Conservation (phyloP, 2,329 filamentous ascomycete species). For the Aureobasidium sp. region DNA sequence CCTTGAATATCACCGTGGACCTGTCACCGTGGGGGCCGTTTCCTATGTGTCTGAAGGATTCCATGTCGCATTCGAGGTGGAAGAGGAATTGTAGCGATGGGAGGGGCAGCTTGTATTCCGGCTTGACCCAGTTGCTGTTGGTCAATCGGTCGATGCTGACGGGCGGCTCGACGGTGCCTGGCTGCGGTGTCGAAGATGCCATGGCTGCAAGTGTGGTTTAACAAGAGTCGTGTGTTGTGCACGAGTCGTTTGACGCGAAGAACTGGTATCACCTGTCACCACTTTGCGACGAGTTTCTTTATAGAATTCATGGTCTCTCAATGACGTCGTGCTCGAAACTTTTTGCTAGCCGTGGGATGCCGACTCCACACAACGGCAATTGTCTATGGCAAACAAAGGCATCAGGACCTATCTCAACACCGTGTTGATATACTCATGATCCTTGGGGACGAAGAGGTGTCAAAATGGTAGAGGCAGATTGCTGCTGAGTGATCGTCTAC, state of each 20-base stretch:
- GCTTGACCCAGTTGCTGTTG: slow-evolving; percentile 24
- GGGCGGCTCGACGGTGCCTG: slow-evolving; percentile 4
- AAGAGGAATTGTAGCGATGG: slow-evolving; percentile 22
- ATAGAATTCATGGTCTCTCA: not conserved
- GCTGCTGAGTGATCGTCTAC: not conserved
- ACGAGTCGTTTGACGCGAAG: not conserved
- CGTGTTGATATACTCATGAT: not conserved
- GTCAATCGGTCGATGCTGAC: slow-evolving; percentile 13
- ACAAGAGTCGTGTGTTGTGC: not conserved
- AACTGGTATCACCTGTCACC: not conserved
- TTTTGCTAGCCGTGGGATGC: not conserved
- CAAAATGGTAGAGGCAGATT: not conserved
- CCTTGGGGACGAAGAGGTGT: not conserved
- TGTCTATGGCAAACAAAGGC: not conserved
- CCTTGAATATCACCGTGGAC: slow-evolving; percentile 23
- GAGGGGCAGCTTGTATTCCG: slow-evolving; percentile 20
- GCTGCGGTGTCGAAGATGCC: slow-evolving; percentile 7
- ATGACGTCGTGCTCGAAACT: not conserved
- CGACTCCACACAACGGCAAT: not conserved
- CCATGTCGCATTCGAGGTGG: slow-evolving; percentile 24
- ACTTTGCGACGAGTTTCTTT: not conserved
- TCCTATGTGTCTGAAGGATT: slow-evolving; percentile 21
- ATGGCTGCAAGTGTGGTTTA: not conserved
- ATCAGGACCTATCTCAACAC: too few species aligned
- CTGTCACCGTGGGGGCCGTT: slow-evolving; percentile 21